Base-by-base conservation (phyloP, 306 rosid species). In the Sindora glabra region DNA sequence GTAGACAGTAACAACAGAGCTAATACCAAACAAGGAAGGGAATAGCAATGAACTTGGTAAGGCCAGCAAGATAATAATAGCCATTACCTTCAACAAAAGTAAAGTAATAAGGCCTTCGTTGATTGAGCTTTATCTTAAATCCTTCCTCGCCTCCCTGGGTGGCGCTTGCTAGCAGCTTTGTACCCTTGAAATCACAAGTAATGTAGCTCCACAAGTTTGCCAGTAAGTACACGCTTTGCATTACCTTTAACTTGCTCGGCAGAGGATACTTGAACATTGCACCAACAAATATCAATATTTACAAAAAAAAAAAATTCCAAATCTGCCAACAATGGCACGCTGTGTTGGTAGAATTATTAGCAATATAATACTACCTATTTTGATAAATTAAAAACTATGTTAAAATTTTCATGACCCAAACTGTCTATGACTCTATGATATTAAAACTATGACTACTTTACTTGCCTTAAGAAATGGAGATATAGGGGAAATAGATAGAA, bases 241-340 rank as follows among this genome's bases (percentile, higher is more conserved):
- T 69, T 3, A 13, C 41, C 11, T 37, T 62, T 0, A 46, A 34
- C 8, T 76, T 62, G 0, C 64, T 73, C 4, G 77, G 63, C 0
- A 74, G 46, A 1, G 73, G 71, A 45, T 78, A 83, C 78, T 76
- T 81, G 77, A 85, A 81, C 40, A 79, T 86, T 79, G 77, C 79
- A 51, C 1, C n/a, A n/a, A n/a, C n/a, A n/a, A n/a, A n/a, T n/a
- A n/a, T n/a, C n/a, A n/a, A n/a, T n/a, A n/a, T n/a, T n/a, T n/a
- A n/a, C n/a, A n/a, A n/a, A n/a, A n/a, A n/a, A n/a, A n/a, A n/a
- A n/a, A n/a, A n/a, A n/a, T n/a, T n/a, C n/a, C n/a, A n/a, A n/a
- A n/a, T n/a, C n/a, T n/a, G n/a, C n/a, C n/a, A n/a, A n/a, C n/a
- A n/a, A n/a, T n/a, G n/a, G n/a, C n/a, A n/a, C n/a, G n/a, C n/a